Base-by-base conservation (phyloP, 2,329 filamentous ascomycete species). In the Colletotrichum orchidophilum region DNA sequence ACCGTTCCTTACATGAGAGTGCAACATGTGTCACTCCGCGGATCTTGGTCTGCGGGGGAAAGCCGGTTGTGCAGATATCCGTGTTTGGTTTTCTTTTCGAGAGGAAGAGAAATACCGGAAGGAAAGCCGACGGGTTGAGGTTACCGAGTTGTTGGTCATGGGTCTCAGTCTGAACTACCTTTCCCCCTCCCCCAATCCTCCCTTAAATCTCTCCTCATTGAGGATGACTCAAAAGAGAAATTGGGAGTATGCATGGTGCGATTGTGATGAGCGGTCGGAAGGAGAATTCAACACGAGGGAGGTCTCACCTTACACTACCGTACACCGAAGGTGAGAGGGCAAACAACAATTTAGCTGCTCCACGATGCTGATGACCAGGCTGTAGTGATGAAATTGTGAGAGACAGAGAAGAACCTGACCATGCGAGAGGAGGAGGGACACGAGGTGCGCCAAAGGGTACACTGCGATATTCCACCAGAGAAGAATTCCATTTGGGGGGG, bases 101-200 rank as follows among this genome's bases (percentile, higher is more conserved):
- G 4, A 39, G 35, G 35, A 42, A 42, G 39, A 42, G 42, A 50
- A 29, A 26, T 27, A 8, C n/a, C 42, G 42, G 42, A 12, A 50
- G 33, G 29, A 12, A 61, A 50, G 59, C 59, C 49, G 42, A 52
- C 29, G 59, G 42, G 42, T 29, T 62, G 46, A 35, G 13, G 42
- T 49, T 62, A 62, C 42, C 59, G 59, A 65, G 21, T 21, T 59
- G n/a, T 54, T 60, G 52, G 29, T 52, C 63, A 59, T 29, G 54
- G 13, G 55, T n/a, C 24, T 11, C 15, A 12, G 31, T 26, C 15
- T 46, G n/a, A n/a, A 18, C 6, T n/a, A n/a, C 15, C 39, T 42
- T 9, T n/a, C 13, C 39, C 4, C 3, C 15, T 3, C 39, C 39
- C n/a, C 8, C 39, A 18, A n/a, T 39, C n/a, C 39, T 11, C 39